Conservation (phyloP, 1,284 basidiomycete species). For the Ustilago xerochloae region DNA sequence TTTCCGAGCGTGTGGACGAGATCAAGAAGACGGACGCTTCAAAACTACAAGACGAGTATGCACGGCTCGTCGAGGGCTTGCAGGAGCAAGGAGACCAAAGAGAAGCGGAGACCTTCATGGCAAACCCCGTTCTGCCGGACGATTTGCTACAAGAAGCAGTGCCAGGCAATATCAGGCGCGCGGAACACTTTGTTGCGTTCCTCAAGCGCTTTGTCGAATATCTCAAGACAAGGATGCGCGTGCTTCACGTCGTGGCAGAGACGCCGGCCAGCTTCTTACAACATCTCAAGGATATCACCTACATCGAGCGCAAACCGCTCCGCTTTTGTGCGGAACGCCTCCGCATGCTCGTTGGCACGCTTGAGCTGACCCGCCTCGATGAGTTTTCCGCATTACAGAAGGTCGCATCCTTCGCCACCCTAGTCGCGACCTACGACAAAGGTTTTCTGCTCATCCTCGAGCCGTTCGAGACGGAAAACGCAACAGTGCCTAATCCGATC, state of each 20-base stretch:
- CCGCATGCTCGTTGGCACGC: slow-evolving; percentile 90
- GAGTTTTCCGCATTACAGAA: slow-evolving; percentile 93
- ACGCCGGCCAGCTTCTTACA: slow-evolving; percentile 98
- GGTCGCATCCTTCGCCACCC: slow-evolving; percentile 93
- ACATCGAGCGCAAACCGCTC: slow-evolving; percentile 94
- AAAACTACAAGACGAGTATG: slow-evolving; percentile 96
- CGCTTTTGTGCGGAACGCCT: slow-evolving; percentile 96
- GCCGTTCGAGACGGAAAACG: slow-evolving; percentile 98
- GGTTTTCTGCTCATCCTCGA: slow-evolving; percentile 97
- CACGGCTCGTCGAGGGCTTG: slow-evolving; percentile 94
- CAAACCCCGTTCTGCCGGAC: slow-evolving; percentile 93
- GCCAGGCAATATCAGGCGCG: slow-evolving; percentile 97
- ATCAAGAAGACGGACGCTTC: slow-evolving; percentile 93
- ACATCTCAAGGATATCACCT: slow-evolving; percentile 98
- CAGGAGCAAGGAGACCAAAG: slow-evolving; percentile 73
- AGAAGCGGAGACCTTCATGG: slow-evolving; percentile 81
- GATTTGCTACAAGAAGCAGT: slow-evolving; percentile 95
- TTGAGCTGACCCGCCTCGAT: slow-evolving; percentile 89
- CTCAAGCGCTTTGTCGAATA: slow-evolving; percentile 98
- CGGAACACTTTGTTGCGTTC: slow-evolving; percentile 99
- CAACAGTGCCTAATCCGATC: slow-evolving; percentile 97
- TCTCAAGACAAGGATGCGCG: slow-evolving; percentile 98
- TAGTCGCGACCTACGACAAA: slow-evolving; percentile 98
- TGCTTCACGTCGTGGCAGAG: slow-evolving; percentile 98
- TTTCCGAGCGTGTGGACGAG: slow-evolving; percentile 95